A percentile compares a stretch with the other conserved stretches of the same genome.
phyloP scores from a whole-genome alignment of 345 rosid genomes.

The Corymbia maculata region DNA sequence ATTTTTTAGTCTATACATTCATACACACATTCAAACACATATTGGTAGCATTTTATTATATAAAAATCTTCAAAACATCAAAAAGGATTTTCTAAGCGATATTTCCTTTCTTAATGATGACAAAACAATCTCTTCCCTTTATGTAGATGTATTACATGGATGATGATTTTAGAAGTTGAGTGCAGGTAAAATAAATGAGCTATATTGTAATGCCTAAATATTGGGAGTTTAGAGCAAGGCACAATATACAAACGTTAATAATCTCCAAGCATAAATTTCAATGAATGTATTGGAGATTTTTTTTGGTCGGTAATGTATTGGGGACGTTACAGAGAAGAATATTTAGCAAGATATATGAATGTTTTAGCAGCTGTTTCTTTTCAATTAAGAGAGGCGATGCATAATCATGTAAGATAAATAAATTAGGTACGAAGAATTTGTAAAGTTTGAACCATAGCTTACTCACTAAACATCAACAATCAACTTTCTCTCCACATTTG shows the following conservation, averaged over 20 bases:
- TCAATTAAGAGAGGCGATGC: no score
- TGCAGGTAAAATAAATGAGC: background rate
- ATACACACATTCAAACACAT: background rate
- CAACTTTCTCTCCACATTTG: no score
- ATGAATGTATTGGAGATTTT: no score
- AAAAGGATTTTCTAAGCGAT: background rate
- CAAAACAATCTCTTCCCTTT: background rate
- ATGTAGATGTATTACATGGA: background rate
- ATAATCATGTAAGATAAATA: no score
- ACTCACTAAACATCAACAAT: no score
- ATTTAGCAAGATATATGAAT: no score
- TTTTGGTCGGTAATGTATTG: no score
- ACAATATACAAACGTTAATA: background rate
- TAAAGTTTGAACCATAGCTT: no score
- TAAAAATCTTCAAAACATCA: background rate
- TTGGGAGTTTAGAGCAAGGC: background rate
- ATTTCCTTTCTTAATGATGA: background rate
- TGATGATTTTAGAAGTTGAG: background rate
- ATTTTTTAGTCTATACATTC: background rate
- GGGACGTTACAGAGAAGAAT: no score
- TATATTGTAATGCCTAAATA: background rate
- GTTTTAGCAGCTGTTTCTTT: no score
- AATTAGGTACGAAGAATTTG: no score
- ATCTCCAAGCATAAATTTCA: background rate
- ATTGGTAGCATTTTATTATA: background rate